Percentiles rank a stretch among this genome's conserved stretches.
Evolutionary conservation across 148 eudicot species (phyloP).

Genomic region (Amaranthus hypochondriacus): DNA sequence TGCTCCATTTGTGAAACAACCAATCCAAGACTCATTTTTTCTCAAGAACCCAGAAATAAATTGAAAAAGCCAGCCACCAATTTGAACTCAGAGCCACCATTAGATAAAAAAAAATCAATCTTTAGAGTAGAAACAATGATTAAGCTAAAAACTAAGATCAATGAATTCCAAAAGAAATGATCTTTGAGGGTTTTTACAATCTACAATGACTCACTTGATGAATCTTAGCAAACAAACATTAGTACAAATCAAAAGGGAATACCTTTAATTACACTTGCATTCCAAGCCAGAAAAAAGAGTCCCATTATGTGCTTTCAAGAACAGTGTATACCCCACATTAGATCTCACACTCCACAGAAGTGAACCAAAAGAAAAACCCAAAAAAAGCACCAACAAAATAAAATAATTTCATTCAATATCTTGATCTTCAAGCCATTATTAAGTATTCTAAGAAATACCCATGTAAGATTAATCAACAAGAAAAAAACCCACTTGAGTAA

Average conservation of each 20-base stretch:
- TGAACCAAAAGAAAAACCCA: slow-evolving; percentile 36
- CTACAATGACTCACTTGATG: slow-evolving; percentile 14
- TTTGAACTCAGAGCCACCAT: background rate
- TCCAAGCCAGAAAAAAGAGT: slow-evolving; percentile 38
- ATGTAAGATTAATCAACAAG: background rate
- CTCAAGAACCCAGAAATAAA: slow-evolving; percentile 7
- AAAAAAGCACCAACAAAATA: slow-evolving; percentile 32
- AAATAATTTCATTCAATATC: slow-evolving; percentile 42
- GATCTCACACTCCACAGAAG: slow-evolving; percentile 58
- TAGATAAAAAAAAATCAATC: background rate
- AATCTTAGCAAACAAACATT: slow-evolving; percentile 21
- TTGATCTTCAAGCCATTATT: slow-evolving; percentile 43
- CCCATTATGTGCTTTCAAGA: slow-evolving; percentile 38
- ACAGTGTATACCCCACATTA: slow-evolving; percentile 60
- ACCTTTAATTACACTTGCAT: slow-evolving; percentile 49
- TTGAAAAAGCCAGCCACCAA: slow-evolving; percentile 8
- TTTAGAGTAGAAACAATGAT: background rate
- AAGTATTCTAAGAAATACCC: slow-evolving; percentile 19
- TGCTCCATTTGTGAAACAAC: slow-evolving; percentile 21
- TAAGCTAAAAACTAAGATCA: slow-evolving; percentile 6
- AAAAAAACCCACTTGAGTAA: slow-evolving; percentile 20
- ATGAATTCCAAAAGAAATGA: background rate
- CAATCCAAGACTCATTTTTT: slow-evolving; percentile 18
- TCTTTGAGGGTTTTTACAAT: background rate
- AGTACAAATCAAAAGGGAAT: slow-evolving; percentile 15